Evolutionary conservation across 164 flowering plant species (phyloP), one percentile per base, ranked within the genome.

Genomic region (Taxillus chinensis): DNA sequence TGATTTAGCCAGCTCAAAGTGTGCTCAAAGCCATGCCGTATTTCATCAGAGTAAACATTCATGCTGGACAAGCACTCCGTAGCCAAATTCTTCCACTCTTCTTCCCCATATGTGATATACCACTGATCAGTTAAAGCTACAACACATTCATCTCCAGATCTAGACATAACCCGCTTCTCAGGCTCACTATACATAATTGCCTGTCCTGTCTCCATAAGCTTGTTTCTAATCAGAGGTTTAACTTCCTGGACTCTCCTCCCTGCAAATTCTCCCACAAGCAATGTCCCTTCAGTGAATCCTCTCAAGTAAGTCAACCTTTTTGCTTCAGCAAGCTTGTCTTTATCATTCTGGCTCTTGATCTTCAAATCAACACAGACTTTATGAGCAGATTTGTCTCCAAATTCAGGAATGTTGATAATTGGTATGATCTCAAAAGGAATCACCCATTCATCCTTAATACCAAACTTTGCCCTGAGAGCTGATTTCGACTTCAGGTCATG

Each of bases 101-200:
- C 10, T 70, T 92, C 98, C 42, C 96, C 96, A 67, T 91, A 91
- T 9, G 77, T 85, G 64, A 89, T 73, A 68, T 86, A 91, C 96
- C 96, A 91, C 65, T 89, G 98, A 71, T 89, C 95, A 14, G 96
- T 91, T 54, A 89, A 80, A 55, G 96, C 96, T 64, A 89, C 98
- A 50, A 91, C 87, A 73, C 97, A 90, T 71, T 90, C 97, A 70
- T 88, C 97, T 13, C 96, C 97, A 5, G 96, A 91, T 66, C 96
- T 81, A 14, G 96, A 89, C 80, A 85, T 75, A 10, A 89, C 95
- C 59, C 70, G 80, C 77, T 86, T 89, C 70, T 89, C 96, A 7
- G 98, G 98, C 66, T 91, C 98, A 68, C 96, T 89, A 64, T 92
- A 92, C 64, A 71, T 66, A 43, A 91, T 83, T 43, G 90, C 96